A percentile compares a stretch with the other conserved stretches of the same genome.
Evolutionary conservation across 2,329 filamentous ascomycete genomes (phyloP).

Genomic region (Hymenoscyphus fraxineus): DNA sequence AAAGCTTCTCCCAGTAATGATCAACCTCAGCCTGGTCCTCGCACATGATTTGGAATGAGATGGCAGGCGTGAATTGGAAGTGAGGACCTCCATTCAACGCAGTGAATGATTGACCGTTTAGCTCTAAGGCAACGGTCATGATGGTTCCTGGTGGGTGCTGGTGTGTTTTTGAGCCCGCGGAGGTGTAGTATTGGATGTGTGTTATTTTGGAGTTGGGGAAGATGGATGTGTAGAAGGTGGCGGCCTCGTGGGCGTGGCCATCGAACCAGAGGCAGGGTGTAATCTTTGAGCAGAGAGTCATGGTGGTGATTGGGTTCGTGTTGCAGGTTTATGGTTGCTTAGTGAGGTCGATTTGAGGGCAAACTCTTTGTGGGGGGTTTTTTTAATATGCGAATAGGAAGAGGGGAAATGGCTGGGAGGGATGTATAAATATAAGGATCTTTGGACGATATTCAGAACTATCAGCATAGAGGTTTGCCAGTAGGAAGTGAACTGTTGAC

Average conservation of each 20-base stretch:
- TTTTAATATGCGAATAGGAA: too few species aligned
- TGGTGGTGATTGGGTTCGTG: neutral
- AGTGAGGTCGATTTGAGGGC: neutral
- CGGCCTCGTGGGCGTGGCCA: conserved; percentile 41
- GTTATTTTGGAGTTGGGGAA: conserved; percentile 40
- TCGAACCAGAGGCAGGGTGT: conserved; percentile 41
- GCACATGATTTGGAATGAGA: conserved; percentile 44
- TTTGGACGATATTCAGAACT: too few species aligned
- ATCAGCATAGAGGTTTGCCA: too few species aligned
- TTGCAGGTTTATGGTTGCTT: neutral
- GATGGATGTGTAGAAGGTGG: conserved; percentile 41
- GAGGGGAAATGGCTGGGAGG: too few species aligned
- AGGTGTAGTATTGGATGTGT: conserved; percentile 31
- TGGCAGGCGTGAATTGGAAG: conserved; percentile 40
- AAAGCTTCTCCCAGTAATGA: conserved; percentile 44
- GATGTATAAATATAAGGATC: too few species aligned
- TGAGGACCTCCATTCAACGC: conserved; percentile 43
- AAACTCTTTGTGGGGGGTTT: too few species aligned
- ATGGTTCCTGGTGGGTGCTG: neutral
- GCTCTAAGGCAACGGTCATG: neutral
- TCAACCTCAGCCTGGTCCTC: conserved; percentile 45
- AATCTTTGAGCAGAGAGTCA: neutral
- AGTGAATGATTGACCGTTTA: conserved; percentile 37
- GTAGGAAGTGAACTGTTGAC: too few species aligned
- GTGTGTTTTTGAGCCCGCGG: conserved; percentile 16